phyloP scores from a whole-genome alignment of 768 basidiomycete genomes.

The Inosperma sp. region DNA sequence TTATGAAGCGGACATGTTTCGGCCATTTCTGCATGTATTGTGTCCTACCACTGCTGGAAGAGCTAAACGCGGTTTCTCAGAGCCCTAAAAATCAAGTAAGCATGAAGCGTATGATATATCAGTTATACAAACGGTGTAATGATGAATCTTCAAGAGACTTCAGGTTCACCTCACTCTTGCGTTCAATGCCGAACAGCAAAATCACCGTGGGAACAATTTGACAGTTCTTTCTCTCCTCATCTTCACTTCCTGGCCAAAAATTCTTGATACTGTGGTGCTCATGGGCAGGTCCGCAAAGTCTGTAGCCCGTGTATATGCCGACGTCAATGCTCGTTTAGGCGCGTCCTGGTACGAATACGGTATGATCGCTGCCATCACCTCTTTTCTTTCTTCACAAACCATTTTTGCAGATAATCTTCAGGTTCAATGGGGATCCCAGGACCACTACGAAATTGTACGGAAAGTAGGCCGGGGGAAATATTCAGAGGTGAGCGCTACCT shows the following conservation, averaged over 20 bases:
- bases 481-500: constrained; percentile 60
- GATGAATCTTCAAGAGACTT: too few relatives aligned
- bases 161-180: too few relatives aligned
- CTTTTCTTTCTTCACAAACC: constrained; percentile 20
- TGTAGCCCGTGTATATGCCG: constrained; percentile 80
- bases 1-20: constrained; percentile 48
- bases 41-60: neutral
- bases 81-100: too few relatives aligned
- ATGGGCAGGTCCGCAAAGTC: constrained; percentile 73
- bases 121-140: too few relatives aligned
- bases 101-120: constrained; percentile 8
- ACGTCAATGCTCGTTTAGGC: constrained; percentile 84
- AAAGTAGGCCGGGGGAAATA: constrained; percentile 97
- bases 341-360: constrained; percentile 96
- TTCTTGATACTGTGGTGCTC: constrained; percentile 11
- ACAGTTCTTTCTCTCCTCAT: constrained; percentile 13
- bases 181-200: too few relatives aligned
- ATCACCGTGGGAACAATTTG: too few relatives aligned
- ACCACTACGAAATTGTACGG: constrained; percentile 95
- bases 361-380: constrained; percentile 28
- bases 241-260: constrained; percentile 14
- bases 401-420: constrained; percentile 75
- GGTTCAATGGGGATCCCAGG: constrained; percentile 96
- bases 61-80: too few relatives aligned
- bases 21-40: constrained; percentile 28